Conservation (phyloP, 164 flowering plant genomes). For the Cinnamomum chago region DNA sequence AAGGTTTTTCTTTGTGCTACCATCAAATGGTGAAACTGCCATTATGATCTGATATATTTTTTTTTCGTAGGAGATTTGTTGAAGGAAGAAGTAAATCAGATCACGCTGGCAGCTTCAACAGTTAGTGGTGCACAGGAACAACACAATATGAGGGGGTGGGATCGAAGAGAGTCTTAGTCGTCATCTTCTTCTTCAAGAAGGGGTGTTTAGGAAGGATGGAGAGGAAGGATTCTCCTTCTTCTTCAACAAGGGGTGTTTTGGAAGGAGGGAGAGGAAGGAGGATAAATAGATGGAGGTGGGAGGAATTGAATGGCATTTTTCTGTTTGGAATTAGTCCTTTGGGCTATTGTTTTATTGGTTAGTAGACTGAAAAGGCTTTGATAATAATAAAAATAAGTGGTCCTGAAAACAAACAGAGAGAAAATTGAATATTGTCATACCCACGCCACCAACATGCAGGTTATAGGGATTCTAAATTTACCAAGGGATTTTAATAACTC, state of each 20-base stretch:
- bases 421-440: not conserved
- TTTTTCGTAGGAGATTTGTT: not conserved
- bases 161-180: too few relatives aligned
- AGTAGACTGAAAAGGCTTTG: not conserved
- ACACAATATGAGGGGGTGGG: too few relatives aligned
- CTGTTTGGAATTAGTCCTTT: not conserved
- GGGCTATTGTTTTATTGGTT: not conserved
- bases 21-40: not conserved
- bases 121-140: not conserved
- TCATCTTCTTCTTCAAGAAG: too few relatives aligned
- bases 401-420: not conserved
- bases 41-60: not conserved
- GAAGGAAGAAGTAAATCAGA: not conserved
- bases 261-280: not conserved
- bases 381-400: not conserved
- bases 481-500: not conserved
- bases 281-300: not conserved
- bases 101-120: conserved; percentile 1
- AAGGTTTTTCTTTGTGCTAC: not conserved
- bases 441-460: not conserved
- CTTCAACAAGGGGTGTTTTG: not conserved
- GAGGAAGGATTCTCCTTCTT: not conserved
- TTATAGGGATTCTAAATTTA: not conserved
- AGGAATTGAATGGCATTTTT: not conserved
- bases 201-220: too few relatives aligned